Evolutionary conservation across 2,329 filamentous ascomycete genomes (phyloP).

Genomic region (Fonsecaea nubica): DNA sequence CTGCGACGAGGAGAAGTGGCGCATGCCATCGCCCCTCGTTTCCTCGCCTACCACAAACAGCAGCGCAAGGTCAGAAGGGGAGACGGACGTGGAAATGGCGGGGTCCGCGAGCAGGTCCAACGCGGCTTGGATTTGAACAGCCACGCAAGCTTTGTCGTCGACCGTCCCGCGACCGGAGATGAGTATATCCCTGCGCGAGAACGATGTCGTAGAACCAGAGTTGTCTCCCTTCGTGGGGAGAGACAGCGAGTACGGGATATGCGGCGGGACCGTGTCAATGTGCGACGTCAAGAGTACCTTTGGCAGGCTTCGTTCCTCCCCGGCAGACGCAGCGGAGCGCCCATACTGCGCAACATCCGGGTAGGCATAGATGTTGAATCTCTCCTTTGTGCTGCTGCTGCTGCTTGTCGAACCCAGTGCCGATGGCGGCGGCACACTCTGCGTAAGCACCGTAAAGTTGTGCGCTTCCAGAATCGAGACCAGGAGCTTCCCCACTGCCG

Average conservation of each 20-base stretch:
- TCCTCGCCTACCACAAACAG: conserved; percentile 83
- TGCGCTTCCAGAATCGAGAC: conserved; percentile 67
- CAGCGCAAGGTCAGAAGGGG: conserved; percentile 49
- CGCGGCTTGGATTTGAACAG: conserved; percentile 51
- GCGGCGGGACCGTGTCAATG: conserved; percentile 72
- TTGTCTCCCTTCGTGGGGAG: conserved; percentile 14
- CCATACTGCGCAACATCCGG: conserved; percentile 43
- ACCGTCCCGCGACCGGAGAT: conserved; percentile 55
- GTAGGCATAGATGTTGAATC: conserved; percentile 81
- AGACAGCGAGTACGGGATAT: conserved; percentile 56
- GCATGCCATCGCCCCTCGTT: conserved; percentile 80
- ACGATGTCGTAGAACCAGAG: conserved; percentile 46
- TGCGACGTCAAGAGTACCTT: conserved; percentile 68
- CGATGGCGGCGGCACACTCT: conserved; percentile 49
- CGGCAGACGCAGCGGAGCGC: conserved; percentile 21
- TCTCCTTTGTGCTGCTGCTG: conserved; percentile 46
- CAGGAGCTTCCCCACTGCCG: conserved; percentile 71
- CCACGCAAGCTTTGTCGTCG: conserved; percentile 56
- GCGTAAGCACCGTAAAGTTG: conserved; percentile 68
- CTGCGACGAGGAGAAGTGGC: conserved; percentile 53
- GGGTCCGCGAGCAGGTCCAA: conserved; percentile 56
- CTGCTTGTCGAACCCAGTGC: conserved; percentile 33
- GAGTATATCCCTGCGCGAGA: conserved; percentile 43
- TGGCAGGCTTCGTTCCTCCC: conserved; percentile 30
- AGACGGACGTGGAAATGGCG: conserved; percentile 39